Base-by-base conservation (phyloP, 805 yeast genomes). In the Starmerella potacharoeniae region DNA sequence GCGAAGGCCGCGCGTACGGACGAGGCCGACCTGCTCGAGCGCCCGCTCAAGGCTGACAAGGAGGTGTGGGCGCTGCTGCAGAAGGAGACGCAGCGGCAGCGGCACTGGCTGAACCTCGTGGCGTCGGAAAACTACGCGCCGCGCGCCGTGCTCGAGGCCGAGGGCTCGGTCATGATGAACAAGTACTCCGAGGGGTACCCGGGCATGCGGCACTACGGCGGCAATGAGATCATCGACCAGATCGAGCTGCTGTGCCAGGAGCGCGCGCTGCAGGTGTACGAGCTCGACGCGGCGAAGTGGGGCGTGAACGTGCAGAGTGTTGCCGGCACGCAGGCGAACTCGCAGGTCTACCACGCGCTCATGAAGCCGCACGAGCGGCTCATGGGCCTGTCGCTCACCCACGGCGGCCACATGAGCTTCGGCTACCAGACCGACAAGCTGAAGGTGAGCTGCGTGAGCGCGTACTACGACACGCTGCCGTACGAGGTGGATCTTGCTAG, bases 171-270 rank as follows among this genome's bases (percentile, higher is more conserved):
- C 69, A 86, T 91, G 95, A 85, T 86, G 70, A 93, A 93, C 82
- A 93, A 93, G 76, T 93, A 93, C 76, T 88, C 97, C 41, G 98
- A 93, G 73, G 98, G 98, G 56, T 91, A 93, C 74, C 98, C 98
- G 55, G 97, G 97, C 62, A 96, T 93, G 62, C 82, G 98, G 72
- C 95, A 93, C 76, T 93, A 93, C 71, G 98, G 98, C 71, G 97
- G 97, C 69, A 93, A 93, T 71, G 95, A 91, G 76, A 83, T 83
- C 72, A 91, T 93, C 62, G 98, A 93, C 75, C 82, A 85, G 72
- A 87, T 90, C 69, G 98, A 93, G 75, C 71, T 79, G 31, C 75
- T 93, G 66, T 93, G 98, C 74, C 97, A 90, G 75, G 75, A 84
- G 66, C 83, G 98, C 73, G 98, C 98, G 47, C 76, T 93, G 59